Percentiles rank a stretch among this genome's conserved stretches.
Conservation (phyloP, 805 yeast genomes). For the Candida taoyuanica region DNA sequence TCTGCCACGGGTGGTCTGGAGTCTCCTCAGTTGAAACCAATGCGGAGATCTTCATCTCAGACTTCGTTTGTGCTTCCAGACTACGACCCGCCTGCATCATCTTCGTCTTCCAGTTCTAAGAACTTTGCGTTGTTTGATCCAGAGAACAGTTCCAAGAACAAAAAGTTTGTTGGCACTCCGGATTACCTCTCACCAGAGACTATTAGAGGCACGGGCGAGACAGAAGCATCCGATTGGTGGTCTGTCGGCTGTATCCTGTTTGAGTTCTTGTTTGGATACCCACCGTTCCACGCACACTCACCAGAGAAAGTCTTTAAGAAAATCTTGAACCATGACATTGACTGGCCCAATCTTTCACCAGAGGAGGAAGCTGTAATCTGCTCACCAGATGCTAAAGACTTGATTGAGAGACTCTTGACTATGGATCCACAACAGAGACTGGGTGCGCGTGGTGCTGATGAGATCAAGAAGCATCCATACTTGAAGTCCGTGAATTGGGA, state of each 20-base stretch:
- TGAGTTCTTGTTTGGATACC: conserved; percentile 88
- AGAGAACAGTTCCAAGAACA: conserved; percentile 45
- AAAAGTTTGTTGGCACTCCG: conserved; percentile 92
- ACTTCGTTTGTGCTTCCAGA: conserved; percentile 52
- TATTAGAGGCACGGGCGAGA: conserved; percentile 77
- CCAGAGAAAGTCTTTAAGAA: conserved; percentile 81
- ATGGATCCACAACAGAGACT: conserved; percentile 64
- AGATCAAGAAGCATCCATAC: conserved; percentile 75
- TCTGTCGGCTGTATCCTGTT: conserved; percentile 92
- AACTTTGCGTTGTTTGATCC: conserved; percentile 75
- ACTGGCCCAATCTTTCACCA: conserved; percentile 72
- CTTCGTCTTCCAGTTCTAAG: conserved; percentile 18
- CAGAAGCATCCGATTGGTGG: conserved; percentile 95
- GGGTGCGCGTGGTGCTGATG: conserved; percentile 75
- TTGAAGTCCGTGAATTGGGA: conserved; percentile 75
- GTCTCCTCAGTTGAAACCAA: conserved; percentile 47
- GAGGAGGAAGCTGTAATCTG: conserved; percentile 52
- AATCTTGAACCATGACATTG: conserved; percentile 65
- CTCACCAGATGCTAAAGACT: conserved; percentile 65
- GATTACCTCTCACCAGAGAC: conserved; percentile 98
- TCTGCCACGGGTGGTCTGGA: conserved; percentile 21
- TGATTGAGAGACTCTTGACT: conserved; percentile 58
- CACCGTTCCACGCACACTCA: conserved; percentile 85
- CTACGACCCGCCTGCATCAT: conserved; percentile 34
- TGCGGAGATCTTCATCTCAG: conserved; percentile 48